A percentile compares a stretch with the other conserved stretches of the same genome.
These are phyloP conservation scores for Leishmania major DNA, from an alignment of 208 protist genomes.

Conservation along the genomic window DNA sequence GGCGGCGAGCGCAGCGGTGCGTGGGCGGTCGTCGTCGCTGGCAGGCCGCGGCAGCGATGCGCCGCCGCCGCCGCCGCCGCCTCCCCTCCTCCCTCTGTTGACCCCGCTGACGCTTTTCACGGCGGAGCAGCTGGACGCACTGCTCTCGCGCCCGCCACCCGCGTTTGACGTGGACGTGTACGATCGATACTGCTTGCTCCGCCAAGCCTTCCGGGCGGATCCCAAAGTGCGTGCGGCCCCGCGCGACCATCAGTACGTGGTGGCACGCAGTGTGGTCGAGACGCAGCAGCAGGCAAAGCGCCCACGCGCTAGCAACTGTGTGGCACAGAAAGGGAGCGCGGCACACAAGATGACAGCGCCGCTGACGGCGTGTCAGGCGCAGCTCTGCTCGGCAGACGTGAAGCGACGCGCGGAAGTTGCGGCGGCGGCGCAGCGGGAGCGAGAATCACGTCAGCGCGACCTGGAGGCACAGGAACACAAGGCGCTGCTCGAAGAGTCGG, in stretches of 20 bases:
- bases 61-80: not conserved
- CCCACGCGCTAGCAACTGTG: not conserved
- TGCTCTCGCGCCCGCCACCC: slow-evolving; percentile 31
- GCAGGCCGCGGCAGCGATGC: not conserved
- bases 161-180: slow-evolving; percentile 31
- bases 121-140: slow-evolving; percentile 31
- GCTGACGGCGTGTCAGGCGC: slow-evolving; percentile 8
- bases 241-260: slow-evolving; percentile 25
- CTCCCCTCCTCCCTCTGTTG: slow-evolving; percentile 30
- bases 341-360: not conserved
- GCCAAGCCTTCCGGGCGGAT: slow-evolving; percentile 22
- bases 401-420: slow-evolving; percentile 13
- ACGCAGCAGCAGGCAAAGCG: slow-evolving; percentile 15
- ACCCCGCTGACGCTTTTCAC: slow-evolving; percentile 49
- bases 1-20: not conserved
- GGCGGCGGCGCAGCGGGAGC: slow-evolving; percentile 17
- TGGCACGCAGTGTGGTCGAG: slow-evolving; percentile 34
- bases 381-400: slow-evolving; percentile 4
- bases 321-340: not conserved
- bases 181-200: slow-evolving; percentile 50
- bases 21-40: not conserved
- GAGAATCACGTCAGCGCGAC: slow-evolving; percentile 14
- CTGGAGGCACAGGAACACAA: slow-evolving; percentile 27
- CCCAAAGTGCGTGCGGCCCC: slow-evolving; percentile 20
- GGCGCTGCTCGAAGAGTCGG: slow-evolving; percentile 45